phyloP scores from a whole-genome alignment of 2,329 filamentous ascomycete genomes.

The Fusarium falciforme region DNA sequence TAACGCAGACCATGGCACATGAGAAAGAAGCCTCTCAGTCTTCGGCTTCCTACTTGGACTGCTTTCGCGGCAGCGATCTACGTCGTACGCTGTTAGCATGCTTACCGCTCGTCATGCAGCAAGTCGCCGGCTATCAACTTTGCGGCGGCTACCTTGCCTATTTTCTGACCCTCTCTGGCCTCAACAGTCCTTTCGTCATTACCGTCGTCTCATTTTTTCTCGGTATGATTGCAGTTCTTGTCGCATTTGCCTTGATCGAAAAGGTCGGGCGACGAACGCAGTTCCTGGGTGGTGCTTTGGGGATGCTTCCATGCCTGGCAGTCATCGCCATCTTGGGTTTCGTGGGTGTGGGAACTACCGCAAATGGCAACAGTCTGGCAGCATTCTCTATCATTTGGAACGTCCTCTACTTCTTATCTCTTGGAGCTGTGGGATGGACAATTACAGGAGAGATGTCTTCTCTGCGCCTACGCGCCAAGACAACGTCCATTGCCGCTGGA shows the following conservation, averaged over 20 bases:
- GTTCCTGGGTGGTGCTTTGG: neutral
- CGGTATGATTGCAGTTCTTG: neutral
- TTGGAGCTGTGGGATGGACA: neutral
- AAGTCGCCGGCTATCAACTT: neutral
- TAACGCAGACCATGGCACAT: neutral
- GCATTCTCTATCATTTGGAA: neutral
- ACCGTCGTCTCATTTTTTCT: neutral
- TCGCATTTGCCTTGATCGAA: neutral
- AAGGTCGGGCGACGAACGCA: neutral
- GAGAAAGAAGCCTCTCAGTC: neutral
- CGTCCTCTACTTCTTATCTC: neutral
- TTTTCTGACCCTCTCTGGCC: neutral
- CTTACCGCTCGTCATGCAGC: neutral
- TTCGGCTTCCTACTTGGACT: neutral
- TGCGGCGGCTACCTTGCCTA: neutral
- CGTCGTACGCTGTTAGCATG: neutral
- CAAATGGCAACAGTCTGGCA: neutral
- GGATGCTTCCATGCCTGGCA: neutral
- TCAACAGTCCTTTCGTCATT: neutral
- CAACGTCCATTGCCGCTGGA: conserved; percentile 4
- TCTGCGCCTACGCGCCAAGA: conserved; percentile 9
- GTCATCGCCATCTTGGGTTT: neutral
- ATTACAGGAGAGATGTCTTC: conserved; percentile 1
- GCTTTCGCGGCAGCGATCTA: neutral
- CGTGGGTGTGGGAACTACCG: neutral